Conservation (phyloP, 257 asterid genomes). For the Ehretia macrophylla region DNA sequence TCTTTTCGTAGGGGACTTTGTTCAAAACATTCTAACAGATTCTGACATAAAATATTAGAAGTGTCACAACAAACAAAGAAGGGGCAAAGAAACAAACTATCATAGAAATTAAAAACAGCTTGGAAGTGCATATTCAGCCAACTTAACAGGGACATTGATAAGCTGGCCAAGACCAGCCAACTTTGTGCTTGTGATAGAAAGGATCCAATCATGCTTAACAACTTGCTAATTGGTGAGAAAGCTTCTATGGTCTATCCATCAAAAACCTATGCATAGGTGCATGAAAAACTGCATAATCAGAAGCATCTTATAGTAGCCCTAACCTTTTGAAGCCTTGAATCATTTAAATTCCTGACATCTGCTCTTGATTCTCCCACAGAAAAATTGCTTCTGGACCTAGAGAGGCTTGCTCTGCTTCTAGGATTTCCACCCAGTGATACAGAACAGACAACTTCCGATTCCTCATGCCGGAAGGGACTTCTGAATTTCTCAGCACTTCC, state of each 20-base stretch:
- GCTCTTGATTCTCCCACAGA: conserved; percentile 22
- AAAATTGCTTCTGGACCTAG: conserved; percentile 25
- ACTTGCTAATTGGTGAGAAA: too few relatives aligned
- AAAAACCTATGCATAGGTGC: too few relatives aligned
- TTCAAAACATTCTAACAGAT: conserved; percentile 34
- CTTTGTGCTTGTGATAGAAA: too few relatives aligned
- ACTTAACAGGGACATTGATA: neutral
- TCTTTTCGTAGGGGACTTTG: conserved; percentile 39
- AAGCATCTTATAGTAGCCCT: conserved; percentile 3
- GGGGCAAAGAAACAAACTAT: neutral
- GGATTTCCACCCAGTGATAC: conserved; percentile 28
- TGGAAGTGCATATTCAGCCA: neutral
- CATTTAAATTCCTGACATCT: conserved; percentile 25
- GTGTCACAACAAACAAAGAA: conserved; percentile 13
- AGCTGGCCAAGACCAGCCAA: too few relatives aligned
- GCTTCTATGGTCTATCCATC: too few relatives aligned
- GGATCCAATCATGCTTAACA: neutral
- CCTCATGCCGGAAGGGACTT: conserved; percentile 33
- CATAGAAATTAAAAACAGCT: neutral
- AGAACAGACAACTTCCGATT: conserved; percentile 24
- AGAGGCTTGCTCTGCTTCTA: conserved; percentile 21
- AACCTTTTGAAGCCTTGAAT: conserved; percentile 37
- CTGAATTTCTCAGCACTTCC: conserved; percentile 25
- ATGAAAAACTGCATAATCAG: too few relatives aligned
- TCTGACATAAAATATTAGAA: conserved; percentile 31